Evolutionary conservation across 352 stramenopile genomes (phyloP).

Genomic region (Globisporangium paroecandrum): DNA sequence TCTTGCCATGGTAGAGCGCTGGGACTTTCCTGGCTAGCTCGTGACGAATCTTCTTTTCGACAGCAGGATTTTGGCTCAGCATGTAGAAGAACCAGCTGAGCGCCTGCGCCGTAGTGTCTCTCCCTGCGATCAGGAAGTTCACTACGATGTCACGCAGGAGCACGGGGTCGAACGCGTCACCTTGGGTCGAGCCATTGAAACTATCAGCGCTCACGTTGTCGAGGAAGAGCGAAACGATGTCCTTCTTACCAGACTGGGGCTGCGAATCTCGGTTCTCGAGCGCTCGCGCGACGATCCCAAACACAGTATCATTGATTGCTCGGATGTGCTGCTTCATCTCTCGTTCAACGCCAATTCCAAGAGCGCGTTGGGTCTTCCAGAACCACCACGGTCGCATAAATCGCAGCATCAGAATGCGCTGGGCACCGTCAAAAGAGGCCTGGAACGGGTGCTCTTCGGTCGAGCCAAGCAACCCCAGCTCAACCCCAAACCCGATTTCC

Average conservation of each 20-base stretch:
- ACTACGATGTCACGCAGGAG: constrained; percentile 48
- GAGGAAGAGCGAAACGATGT: constrained; percentile 52
- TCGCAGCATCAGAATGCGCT: constrained; percentile 26
- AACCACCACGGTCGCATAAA: constrained; percentile 32
- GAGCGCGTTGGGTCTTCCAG: constrained; percentile 18
- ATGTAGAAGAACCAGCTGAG: constrained; percentile 47
- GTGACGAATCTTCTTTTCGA: constrained; percentile 22
- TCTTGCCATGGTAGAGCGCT: not conserved
- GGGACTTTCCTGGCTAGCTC: constrained; percentile 20
- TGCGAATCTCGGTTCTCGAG: constrained; percentile 14
- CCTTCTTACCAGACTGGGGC: constrained; percentile 5
- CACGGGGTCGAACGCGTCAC: not conserved
- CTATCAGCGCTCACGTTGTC: constrained; percentile 23
- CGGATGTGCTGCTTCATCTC: constrained; percentile 28
- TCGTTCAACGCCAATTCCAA: not conserved
- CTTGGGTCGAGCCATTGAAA: not conserved
- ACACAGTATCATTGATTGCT: constrained; percentile 31
- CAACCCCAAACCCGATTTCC: not conserved
- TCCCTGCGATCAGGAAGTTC: constrained; percentile 44
- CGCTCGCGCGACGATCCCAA: constrained; percentile 31
- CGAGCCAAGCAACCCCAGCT: not conserved
- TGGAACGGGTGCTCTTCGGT: not conserved
- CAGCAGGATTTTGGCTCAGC: constrained; percentile 30
- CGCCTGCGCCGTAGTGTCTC: constrained; percentile 41
- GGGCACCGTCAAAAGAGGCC: not conserved